Conservation (phyloP, 2,329 filamentous ascomycete genomes). For the Ophiocordyceps polyrhachis-furcata region DNA sequence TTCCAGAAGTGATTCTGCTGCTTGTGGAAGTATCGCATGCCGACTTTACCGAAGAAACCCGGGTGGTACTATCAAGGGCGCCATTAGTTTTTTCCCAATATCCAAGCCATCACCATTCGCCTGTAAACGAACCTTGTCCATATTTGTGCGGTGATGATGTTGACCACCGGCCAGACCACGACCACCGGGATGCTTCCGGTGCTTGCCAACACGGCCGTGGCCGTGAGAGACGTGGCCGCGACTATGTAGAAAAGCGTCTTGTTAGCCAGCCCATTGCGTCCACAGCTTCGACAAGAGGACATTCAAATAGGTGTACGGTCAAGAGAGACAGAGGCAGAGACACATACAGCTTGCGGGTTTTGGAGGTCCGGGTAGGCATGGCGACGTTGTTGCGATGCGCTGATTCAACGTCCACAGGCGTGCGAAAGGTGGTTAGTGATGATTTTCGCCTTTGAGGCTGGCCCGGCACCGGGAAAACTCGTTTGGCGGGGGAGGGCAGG, state of each 20-base stretch:
- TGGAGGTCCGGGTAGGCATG: conserved; percentile 58
- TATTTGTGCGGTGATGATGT: conserved; percentile 52
- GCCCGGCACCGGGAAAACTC: conserved; percentile 13
- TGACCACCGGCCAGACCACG: conserved; percentile 93
- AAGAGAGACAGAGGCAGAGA: conserved; percentile 1
- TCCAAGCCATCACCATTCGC: conserved; percentile 21
- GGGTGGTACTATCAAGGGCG: conserved; percentile 56
- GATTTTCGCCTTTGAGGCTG: conserved; percentile 15
- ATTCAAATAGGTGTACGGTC: too few relatives aligned
- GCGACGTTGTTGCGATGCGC: conserved; percentile 29
- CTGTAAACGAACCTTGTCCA: conserved; percentile 49
- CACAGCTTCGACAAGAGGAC: background rate
- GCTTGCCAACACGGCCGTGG: conserved; percentile 97
- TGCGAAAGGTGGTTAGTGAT: conserved; percentile 18
- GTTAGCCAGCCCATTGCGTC: conserved; percentile 4
- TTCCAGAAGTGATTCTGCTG: conserved; percentile 95
- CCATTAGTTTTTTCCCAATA: conserved; percentile 9
- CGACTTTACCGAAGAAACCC: conserved; percentile 98
- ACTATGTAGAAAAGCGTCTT: conserved; percentile 25
- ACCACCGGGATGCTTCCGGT: conserved; percentile 78
- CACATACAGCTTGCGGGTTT: conserved; percentile 63
- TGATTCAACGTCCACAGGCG: conserved; percentile 19
- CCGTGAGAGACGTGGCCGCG: conserved; percentile 97
- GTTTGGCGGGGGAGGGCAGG: conserved; percentile 21
- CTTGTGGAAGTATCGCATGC: conserved; percentile 95